Base-by-base conservation (phyloP, 306 rosid species). In the Vigna reflexopilosa region DNA sequence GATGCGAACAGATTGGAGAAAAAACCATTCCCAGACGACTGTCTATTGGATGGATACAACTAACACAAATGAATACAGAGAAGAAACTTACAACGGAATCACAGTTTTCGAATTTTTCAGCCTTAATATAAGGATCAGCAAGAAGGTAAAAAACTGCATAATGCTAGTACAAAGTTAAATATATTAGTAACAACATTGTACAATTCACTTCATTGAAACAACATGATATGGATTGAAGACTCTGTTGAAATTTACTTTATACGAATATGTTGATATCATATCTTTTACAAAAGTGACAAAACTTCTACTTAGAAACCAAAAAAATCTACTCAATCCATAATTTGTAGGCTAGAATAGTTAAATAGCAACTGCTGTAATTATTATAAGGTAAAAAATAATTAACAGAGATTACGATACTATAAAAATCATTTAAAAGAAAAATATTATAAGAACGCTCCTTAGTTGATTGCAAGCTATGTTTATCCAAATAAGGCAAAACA, bases 241-340 rank as follows among this genome's bases (percentile, higher is more conserved):
- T 24, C 26, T 9, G 22, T 44, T 17, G 58, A 32, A 67, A 50
- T 54, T 28, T 30, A 50, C 67, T 61, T 24, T 8, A 44, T 24
- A 75, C n/a, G 50, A 75, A 5, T 34, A 42, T 32, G 26, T n/a
- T 62, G 49, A 73, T n/a, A 44, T 75, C 48, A 47, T 20, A 40
- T 49, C 24, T 15, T 1, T 17, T 0, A 49, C 19, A 2, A 49
- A 15, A 49, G 55, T 5, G 20, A 15, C 55, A 16, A 15, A 48
- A 48, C 2, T 49, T 49, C 20, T 49, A 2, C 55, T 49, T 49
- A 16, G 14, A 48, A 48, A 49, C 16, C 7, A 49, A 4, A 49
- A 26, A 49, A 49, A 49, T 49, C n/a, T 16, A 49, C 16, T 49
- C 19, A 16, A 49, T 2, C 55, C 9, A 49, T 49, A 49, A 49